Base-by-base conservation (phyloP, 768 basidiomycete genomes). In the Udeniomyces megalosporus region DNA sequence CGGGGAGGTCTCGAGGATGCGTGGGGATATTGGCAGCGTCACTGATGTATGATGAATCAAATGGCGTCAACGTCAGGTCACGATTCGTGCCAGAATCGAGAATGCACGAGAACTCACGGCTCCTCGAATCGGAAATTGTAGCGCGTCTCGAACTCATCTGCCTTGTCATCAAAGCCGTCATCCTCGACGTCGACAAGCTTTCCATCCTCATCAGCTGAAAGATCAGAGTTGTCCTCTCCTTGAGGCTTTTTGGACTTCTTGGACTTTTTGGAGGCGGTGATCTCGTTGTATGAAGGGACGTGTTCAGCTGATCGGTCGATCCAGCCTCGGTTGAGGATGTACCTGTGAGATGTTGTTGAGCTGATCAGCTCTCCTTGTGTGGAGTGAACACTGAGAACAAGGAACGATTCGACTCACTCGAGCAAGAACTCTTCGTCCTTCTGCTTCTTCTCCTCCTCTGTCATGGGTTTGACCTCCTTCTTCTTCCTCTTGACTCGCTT, bases 91-190 rank as follows among this genome's bases (percentile, higher is more conserved):
- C 29, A 53, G 11, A 17, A 22, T 8, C 2, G 28, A 42, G 34
- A 12, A 2, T 1, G 14, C 31, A 11, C 5, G 53, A 55, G 42
- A 28, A 82, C 89, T 69, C 69, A 89, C 82, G 88, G 86, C 74
- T 99, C 93, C 73, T 99, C 93, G 72, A 89, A 99, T 58, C 95
- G 83, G 76, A 95, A 95, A 73, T 97, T 97, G 75, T 96, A 99
- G 17, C 86, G 86, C n/a, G 81, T 82, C 75, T 99, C 95, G 67
- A 96, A 99, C 48, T 81, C 81, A 31, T 95, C 92, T 5, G 83
- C 86, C 66, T 87, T 82, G 48, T 93, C 88, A 58, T 95, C 90
- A 68, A 95, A 95, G 28, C 75, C 76, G 6, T 85, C 84, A 11
- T 84, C 82, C 3, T 74, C 81, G 46, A 76, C 74, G 44, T 76